phyloP scores from a whole-genome alignment of 73 alveolate genomes.

The Paramecium sonneborni region DNA sequence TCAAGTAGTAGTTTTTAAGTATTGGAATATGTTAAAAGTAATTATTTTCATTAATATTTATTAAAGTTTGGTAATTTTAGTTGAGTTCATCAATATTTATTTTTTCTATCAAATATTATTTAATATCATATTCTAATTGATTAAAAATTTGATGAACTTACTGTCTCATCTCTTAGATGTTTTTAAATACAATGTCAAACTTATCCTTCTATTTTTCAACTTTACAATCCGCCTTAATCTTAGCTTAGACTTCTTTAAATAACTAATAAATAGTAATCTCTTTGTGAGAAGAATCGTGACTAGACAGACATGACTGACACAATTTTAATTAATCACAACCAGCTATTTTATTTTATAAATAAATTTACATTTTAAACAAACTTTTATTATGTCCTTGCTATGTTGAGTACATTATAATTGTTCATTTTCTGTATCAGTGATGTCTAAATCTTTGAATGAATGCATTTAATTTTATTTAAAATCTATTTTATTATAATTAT shows the following conservation, averaged over 20 bases:
- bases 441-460: constrained; percentile 30
- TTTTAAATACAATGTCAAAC: not conserved
- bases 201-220: not conserved
- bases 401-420: not conserved
- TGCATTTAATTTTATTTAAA: not conserved
- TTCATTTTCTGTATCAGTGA: not conserved
- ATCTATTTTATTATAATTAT: not conserved
- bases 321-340: not conserved
- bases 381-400: not conserved
- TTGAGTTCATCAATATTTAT: not conserved
- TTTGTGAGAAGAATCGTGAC: not conserved
- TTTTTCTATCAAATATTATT: not conserved
- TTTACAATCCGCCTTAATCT: not conserved
- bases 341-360: not conserved
- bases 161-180: not conserved
- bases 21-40: not conserved
- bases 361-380: not conserved
- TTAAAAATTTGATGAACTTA: not conserved
- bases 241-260: not conserved
- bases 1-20: not conserved
- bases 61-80: not conserved
- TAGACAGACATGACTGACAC: not conserved
- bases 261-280: not conserved
- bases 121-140: constrained; percentile 13
- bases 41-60: not conserved